Conservation (phyloP, 306 rosid genomes). For the Calophaca sinica region DNA sequence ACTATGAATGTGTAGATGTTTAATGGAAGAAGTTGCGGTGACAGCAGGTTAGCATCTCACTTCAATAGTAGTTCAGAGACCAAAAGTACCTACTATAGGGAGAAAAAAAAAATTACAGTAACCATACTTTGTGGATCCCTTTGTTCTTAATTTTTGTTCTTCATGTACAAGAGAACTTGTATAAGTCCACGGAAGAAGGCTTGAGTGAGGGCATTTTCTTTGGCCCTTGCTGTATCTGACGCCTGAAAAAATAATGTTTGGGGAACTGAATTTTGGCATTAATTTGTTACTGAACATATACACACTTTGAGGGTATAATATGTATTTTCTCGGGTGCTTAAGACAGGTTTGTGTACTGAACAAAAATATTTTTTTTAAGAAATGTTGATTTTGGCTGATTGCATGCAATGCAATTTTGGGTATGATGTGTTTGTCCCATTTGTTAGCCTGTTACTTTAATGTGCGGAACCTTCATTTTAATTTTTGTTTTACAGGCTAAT, state of each 20-base stretch:
- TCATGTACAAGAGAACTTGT: constrained; percentile 46
- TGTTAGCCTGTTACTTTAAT: neutral
- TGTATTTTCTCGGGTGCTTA: constrained; percentile 34
- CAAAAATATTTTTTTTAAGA: too few species aligned
- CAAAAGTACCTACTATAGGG: constrained; percentile 32
- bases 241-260: constrained; percentile 38
- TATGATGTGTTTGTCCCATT: neutral
- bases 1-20: constrained; percentile 42
- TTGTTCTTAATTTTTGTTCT: constrained; percentile 35
- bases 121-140: constrained; percentile 36
- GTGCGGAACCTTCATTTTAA: neutral
- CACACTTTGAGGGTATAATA: constrained; percentile 27
- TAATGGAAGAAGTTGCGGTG: constrained; percentile 41
- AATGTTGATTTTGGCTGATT: constrained; percentile 11
- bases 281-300: constrained; percentile 46
- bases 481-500: constrained; percentile 14
- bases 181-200: constrained; percentile 42
- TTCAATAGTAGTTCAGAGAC: constrained; percentile 42
- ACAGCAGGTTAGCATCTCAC: constrained; percentile 42
- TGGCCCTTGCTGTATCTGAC: constrained; percentile 40
- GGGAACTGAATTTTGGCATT: constrained; percentile 34
- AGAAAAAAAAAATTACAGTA: constrained; percentile 20
- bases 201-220: constrained; percentile 47
- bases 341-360: constrained; percentile 18
- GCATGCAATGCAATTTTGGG: neutral